These are phyloP conservation scores for Allomyces javanicus DNA, from an alignment of 192 early-diverging fungal genomes.

Conservation along the genomic window DNA sequence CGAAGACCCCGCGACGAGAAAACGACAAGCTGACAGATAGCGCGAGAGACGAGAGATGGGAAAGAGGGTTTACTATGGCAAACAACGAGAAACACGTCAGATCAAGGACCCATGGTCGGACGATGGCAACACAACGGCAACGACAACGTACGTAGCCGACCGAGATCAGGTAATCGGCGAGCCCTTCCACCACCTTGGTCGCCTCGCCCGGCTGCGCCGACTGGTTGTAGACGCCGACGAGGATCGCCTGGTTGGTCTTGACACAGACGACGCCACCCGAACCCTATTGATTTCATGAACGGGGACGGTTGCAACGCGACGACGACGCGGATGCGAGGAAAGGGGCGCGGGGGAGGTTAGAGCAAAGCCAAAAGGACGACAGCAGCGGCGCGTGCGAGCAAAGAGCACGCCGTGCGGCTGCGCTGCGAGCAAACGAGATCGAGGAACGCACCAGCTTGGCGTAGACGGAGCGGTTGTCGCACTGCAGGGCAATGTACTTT, in stretches of 20 bases:
- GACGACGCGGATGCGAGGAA: too few relatives aligned
- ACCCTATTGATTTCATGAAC: slow-evolving; percentile 19
- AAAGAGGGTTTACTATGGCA: too few relatives aligned
- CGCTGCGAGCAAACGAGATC: too few relatives aligned
- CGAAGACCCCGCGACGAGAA: too few relatives aligned
- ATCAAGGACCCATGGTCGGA: neutral
- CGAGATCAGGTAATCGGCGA: slow-evolving; percentile 59
- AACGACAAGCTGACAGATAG: too few relatives aligned
- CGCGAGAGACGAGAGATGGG: too few relatives aligned
- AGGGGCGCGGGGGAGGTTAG: too few relatives aligned
- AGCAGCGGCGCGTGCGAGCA: neutral
- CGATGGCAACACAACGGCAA: neutral
- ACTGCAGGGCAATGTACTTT: slow-evolving; percentile 56
- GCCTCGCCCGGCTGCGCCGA: slow-evolving; percentile 42
- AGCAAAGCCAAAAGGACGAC: too few relatives aligned
- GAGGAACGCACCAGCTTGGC: slow-evolving; percentile 44
- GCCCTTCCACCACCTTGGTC: slow-evolving; percentile 47
- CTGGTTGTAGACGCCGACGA: slow-evolving; percentile 52
- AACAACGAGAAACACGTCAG: too few relatives aligned
- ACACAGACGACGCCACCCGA: slow-evolving; percentile 44
- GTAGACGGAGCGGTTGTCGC: slow-evolving; percentile 46
- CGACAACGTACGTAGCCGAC: slow-evolving; percentile 32
- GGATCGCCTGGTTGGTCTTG: slow-evolving; percentile 61
- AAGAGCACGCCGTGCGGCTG: too few relatives aligned
- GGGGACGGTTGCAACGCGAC: too few relatives aligned